Base-by-base conservation (phyloP, 345 rosid genomes). In the Kernera saxatilis region DNA sequence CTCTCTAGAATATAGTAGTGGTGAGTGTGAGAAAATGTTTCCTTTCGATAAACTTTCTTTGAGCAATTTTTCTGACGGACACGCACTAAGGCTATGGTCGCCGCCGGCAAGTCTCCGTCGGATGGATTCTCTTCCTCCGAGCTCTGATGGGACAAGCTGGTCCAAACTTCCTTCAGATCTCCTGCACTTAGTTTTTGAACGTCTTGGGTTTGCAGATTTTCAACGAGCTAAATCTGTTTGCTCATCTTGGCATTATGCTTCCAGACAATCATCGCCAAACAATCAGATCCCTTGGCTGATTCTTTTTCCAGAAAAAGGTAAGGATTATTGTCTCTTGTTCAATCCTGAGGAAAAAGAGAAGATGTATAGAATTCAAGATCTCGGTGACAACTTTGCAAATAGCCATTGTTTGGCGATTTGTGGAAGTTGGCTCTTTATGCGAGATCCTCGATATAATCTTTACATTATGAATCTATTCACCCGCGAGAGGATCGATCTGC, bases 161-260 rank as follows among this genome's bases (percentile, higher is more conserved):
- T 65, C 70, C 11, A 36, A 35, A n/a, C 57, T 64, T 25, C 48
- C 36, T 25, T 23, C 15, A 36, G 35, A 65, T 15, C 49, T 66
- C 36, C 14, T 66, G 17, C 15, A 23, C 17, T 4, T n/a, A 48
- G 35, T 64, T 22, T 64, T 32, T 9, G 32, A 64, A 48, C 33
- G 70, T 22, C 70, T 65, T 35, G 48, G 59, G 0, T 50, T 49
- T 50, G 35, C n/a, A 22, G 58, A 65, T 49, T 65, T 65, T 22
- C 46, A 49, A 37, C 32, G 49, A 66, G 59, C 70, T 36, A 51
- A 66, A 51, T 66, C 26, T 10, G 70, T 51, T 12, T 36, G 70
- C 37, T n/a, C 37, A 26, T 11, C 35, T 35, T 65, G 58, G 70
- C 35, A n/a, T 2, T 56, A 7, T 6, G 63, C 29, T 3, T 64